Base-by-base conservation (phyloP, 495 filamentous ascomycete species). In the Neurospora sp. region DNA sequence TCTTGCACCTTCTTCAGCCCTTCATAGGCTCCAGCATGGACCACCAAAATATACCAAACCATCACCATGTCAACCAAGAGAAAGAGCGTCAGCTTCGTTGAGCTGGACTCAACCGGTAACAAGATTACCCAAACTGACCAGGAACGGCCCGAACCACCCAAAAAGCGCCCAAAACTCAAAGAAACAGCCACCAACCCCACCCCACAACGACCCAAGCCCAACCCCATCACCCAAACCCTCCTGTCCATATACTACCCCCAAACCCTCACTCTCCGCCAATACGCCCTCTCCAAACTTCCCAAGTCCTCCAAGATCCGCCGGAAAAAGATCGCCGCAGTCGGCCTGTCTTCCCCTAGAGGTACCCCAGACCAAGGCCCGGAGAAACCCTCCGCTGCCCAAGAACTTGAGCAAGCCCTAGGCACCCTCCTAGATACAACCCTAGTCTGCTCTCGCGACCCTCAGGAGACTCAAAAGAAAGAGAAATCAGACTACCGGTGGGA, bases 241-340 rank as follows among this genome's bases (percentile, higher is more conserved):
- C 86, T 98, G 70, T 88, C 85, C 66, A 86, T 89, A 74, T 96
- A 92, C 83, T 97, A 97, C 82, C 81, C 85, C 4, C 78, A 87
- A 39, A 86, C 93, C 16, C 79, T 89, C 41, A 90, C 91, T 0
- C 82, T 98, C 70, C 89, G 94, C 54, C 84, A 92, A 41, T 94
- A 94, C 81, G 84, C 96, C 62, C 80, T 89, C n/a, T 80, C 78
- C 8, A 84, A 80, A 66, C 80, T 89, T 8, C 84, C 84, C 41
- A 38, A 73, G 71, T 78, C 80, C 16, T 89, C 83, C 44, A 83
- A 81, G 54, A 79, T 85, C 46, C 78, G 83, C 44, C 78, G 82
- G 20, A 85, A 81, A 76, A 88, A 84, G 75, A 82, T 88, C 37
- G 70, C 77, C 27, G 81, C 81, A n/a, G 72, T 85, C 39, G 86